phyloP scores from a whole-genome alignment of 2,329 filamentous ascomycete genomes.

The Curvularia verruculosa region DNA sequence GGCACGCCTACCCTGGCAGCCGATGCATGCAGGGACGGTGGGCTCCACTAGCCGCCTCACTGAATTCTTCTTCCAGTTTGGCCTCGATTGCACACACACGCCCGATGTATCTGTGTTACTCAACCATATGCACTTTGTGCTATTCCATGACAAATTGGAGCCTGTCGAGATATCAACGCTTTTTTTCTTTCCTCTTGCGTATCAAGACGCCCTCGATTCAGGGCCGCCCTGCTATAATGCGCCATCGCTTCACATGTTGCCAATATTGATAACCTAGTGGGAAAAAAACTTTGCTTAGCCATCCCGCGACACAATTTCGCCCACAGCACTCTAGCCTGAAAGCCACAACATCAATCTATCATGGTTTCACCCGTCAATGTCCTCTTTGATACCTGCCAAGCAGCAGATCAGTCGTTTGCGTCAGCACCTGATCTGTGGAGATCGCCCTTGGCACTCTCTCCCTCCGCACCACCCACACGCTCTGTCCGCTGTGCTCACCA shows the following conservation, averaged over 20 bases:
- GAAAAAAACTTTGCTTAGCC: constrained; percentile 14
- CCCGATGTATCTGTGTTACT: constrained; percentile 10
- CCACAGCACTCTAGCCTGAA: constrained; percentile 15
- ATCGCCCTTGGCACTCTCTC: constrained; percentile 21
- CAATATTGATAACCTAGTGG: constrained; percentile 9
- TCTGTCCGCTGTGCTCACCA: constrained; percentile 12
- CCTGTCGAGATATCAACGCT: constrained; percentile 21
- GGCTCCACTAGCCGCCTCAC: constrained; percentile 14
- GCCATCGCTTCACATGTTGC: constrained; percentile 22
- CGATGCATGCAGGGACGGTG: constrained; percentile 8
- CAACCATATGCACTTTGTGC: constrained; percentile 23
- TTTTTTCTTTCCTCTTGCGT: not conserved
- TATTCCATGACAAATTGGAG: constrained; percentile 23
- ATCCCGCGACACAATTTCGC: constrained; percentile 3
- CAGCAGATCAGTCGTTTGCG: constrained; percentile 20
- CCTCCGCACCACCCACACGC: constrained; percentile 11
- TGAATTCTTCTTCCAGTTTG: constrained; percentile 21
- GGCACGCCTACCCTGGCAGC: constrained; percentile 5
- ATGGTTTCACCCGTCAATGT: constrained; percentile 3
- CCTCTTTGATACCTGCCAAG: constrained; percentile 11
- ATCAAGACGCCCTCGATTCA: constrained; percentile 26
- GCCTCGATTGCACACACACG: constrained; percentile 14
- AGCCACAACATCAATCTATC: constrained; percentile 9
- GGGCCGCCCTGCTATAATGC: constrained; percentile 22
- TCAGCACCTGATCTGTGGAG: constrained; percentile 17